Percentiles rank a stretch among this genome's conserved stretches.
These are phyloP conservation scores for Populus deltoides DNA, from an alignment of 345 rosid species.

Conservation along the genomic window DNA sequence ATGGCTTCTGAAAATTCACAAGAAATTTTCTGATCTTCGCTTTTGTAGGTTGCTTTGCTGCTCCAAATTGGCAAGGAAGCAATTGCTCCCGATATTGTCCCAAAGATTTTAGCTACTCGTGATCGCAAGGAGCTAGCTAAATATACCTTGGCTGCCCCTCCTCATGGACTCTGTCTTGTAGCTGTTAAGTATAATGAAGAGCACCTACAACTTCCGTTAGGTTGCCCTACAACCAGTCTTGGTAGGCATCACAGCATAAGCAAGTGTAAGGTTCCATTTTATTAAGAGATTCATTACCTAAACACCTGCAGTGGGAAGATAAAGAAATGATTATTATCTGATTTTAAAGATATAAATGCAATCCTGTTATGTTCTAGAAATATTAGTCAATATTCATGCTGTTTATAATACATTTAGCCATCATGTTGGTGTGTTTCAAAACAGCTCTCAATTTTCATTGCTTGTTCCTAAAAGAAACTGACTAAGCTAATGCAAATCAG, in stretches of 20 bases:
- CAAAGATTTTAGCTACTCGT: constrained; percentile 54
- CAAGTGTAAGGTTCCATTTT: constrained; percentile 70
- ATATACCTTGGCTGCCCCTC: constrained; percentile 57
- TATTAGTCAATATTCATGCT: not conserved
- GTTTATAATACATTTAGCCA: not conserved
- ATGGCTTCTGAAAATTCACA: not conserved
- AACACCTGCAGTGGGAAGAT: not conserved
- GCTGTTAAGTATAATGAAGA: constrained; percentile 61
- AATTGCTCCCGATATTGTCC: constrained; percentile 63
- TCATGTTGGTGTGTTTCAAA: not conserved
- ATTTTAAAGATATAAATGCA: not conserved
- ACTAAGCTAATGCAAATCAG: not conserved
- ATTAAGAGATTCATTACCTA: constrained; percentile 10
- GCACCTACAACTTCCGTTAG: constrained; percentile 59
- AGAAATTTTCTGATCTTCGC: not conserved
- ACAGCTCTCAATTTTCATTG: not conserved
- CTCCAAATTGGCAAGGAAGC: constrained; percentile 86
- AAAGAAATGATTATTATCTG: not conserved
- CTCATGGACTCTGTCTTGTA: constrained; percentile 81
- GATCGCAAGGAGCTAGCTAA: constrained; percentile 80
- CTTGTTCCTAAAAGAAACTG: not conserved
- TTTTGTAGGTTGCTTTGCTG: constrained; percentile 73
- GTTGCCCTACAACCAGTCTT: constrained; percentile 57
- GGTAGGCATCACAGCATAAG: constrained; percentile 62
- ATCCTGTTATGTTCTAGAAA: not conserved